A percentile compares a stretch with the other conserved stretches of the same genome.
These are phyloP conservation scores for Quercus tomentella DNA, from an alignment of 331 rosid genomes.

Conservation along the genomic window DNA sequence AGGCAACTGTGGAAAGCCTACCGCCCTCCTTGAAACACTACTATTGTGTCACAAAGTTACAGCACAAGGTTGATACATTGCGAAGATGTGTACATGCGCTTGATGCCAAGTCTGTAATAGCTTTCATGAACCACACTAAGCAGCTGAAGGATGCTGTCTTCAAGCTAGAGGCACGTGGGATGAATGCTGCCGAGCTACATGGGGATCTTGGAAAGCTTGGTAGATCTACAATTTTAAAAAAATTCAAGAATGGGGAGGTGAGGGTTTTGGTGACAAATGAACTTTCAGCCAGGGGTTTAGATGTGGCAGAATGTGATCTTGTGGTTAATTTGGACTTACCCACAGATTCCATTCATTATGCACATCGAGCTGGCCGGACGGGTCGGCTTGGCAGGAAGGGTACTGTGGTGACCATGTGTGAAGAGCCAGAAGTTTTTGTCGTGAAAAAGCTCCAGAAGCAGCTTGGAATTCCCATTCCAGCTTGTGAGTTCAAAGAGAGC, in stretches of 20 bases:
- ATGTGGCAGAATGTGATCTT: constrained; percentile 94
- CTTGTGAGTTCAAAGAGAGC: constrained; percentile 75
- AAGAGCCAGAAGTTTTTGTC: constrained; percentile 84
- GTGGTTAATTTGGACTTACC: constrained; percentile 90
- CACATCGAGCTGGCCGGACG: constrained; percentile 92
- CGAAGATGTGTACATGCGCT: constrained; percentile 88
- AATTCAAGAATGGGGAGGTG: constrained; percentile 80
- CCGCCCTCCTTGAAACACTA: constrained; percentile 86
- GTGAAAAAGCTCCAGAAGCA: constrained; percentile 87
- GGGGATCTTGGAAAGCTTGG: constrained; percentile 98
- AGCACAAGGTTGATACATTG: constrained; percentile 86
- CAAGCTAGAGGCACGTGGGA: constrained; percentile 91
- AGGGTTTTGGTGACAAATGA: constrained; percentile 87
- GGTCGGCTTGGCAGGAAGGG: constrained; percentile 95
- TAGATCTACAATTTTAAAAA: constrained; percentile 73
- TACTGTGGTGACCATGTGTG: constrained; percentile 74
- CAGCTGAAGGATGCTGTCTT: constrained; percentile 87
- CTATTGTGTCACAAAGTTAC: constrained; percentile 68
- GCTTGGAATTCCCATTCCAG: constrained; percentile 56
- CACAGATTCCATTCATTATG: constrained; percentile 83
- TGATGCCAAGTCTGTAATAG: constrained; percentile 83
- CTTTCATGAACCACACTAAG: constrained; percentile 89
- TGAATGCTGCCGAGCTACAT: constrained; percentile 77
- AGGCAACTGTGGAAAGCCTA: constrained; percentile 55
- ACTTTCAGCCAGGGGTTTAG: constrained; percentile 91